phyloP scores from a whole-genome alignment of 2,329 filamentous ascomycete species.

The Shiraia bambusicola region DNA sequence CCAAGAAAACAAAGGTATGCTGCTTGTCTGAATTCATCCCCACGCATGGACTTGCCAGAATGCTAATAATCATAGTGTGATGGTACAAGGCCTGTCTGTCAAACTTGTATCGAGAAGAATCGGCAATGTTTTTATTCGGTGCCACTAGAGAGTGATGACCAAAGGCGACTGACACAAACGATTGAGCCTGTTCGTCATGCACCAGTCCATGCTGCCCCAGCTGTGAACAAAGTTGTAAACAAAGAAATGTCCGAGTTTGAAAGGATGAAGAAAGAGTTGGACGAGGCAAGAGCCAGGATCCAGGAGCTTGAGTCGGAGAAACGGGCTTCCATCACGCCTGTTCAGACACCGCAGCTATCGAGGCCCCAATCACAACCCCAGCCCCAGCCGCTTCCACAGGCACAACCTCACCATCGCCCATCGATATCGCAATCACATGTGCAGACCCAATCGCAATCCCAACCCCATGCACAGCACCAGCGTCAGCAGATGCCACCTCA shows the following conservation, averaged over 20 bases:
- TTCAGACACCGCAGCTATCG: conserved; percentile 26
- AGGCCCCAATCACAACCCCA: conserved; percentile 22
- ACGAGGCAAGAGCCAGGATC: conserved; percentile 41
- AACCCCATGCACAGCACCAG: conserved; percentile 14
- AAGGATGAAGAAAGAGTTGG: conserved; percentile 38
- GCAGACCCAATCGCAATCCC: conserved; percentile 14
- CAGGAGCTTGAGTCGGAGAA: conserved; percentile 38
- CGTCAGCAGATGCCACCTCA: conserved; percentile 13
- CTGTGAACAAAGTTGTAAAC: conserved; percentile 13
- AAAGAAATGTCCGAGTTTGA: conserved; percentile 34
- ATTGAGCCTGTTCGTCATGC: conserved; percentile 18
- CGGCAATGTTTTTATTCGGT: conserved; percentile 39
- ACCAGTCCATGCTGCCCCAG: not conserved
- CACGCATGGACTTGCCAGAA: not conserved
- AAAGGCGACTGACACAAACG: conserved; percentile 13
- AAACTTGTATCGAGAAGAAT: conserved; percentile 40
- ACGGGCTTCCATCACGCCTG: conserved; percentile 28
- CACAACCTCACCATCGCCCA: conserved; percentile 10
- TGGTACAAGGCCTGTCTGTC: conserved; percentile 35
- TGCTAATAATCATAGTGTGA: conserved; percentile 36
- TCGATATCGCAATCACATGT: conserved; percentile 9
- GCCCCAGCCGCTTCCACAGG: conserved; percentile 11
- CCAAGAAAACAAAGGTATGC: conserved; percentile 41
- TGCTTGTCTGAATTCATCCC: not conserved
- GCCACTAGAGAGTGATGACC: conserved; percentile 17